These are phyloP conservation scores for Gigaspora rosea DNA, from an alignment of 192 early-diverging fungal species.

Conservation along the genomic window DNA sequence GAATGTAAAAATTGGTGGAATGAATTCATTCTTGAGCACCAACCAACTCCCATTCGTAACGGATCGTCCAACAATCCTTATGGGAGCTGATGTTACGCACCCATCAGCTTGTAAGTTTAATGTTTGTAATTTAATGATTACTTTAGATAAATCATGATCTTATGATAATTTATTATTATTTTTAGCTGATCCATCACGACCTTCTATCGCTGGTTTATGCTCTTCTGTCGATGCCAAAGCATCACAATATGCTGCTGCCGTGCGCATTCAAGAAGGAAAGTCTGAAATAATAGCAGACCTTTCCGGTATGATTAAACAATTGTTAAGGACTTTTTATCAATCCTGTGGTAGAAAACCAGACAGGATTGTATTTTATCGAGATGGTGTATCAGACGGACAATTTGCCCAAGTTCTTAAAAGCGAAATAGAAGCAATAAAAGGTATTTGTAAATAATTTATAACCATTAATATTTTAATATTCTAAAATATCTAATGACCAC, in stretches of 20 bases:
- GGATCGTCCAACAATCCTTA: constrained; percentile 67
- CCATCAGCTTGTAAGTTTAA: constrained; percentile 46
- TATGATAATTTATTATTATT: constrained; percentile 45
- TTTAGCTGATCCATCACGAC: too few relatives aligned
- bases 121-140: constrained; percentile 34
- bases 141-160: constrained; percentile 6
- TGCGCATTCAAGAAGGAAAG: too few relatives aligned
- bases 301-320: constrained; percentile 40
- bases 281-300: too few relatives aligned
- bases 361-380: constrained; percentile 78
- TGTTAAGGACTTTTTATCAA: constrained; percentile 51
- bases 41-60: constrained; percentile 28
- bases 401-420: constrained; percentile 60
- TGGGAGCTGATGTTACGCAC: constrained; percentile 89
- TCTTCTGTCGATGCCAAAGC: too few relatives aligned
- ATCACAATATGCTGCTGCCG: too few relatives aligned
- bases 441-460: constrained; percentile 7
- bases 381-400: constrained; percentile 84
- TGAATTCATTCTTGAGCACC: constrained; percentile 49
- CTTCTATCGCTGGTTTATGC: too few relatives aligned
- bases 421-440: constrained; percentile 71
- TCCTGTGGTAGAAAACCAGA: constrained; percentile 50
- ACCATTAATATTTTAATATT: too few relatives aligned
- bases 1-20: constrained; percentile 88
- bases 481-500: too few relatives aligned